Evolutionary conservation across 352 stramenopile species (phyloP).

Genomic region (Globisporangium acanthophoron): DNA sequence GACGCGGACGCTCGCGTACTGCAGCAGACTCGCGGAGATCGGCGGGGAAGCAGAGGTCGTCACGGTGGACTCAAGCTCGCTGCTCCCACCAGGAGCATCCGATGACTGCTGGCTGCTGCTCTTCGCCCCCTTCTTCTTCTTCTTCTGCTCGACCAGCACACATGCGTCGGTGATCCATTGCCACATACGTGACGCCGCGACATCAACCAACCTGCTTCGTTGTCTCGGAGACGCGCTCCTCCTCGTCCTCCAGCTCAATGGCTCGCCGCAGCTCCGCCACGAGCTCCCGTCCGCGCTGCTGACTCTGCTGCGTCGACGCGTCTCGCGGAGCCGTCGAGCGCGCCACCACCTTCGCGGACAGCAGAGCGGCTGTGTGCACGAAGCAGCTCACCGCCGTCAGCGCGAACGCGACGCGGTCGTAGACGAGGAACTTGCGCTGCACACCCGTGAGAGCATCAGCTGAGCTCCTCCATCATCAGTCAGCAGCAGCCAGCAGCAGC

Average conservation of each 20-base stretch:
- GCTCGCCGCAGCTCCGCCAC: conserved; percentile 9
- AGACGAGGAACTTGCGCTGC: conserved; percentile 23
- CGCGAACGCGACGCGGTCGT: conserved; percentile 25
- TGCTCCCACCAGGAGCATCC: background rate
- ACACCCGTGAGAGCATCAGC: background rate
- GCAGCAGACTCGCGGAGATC: conserved; percentile 2
- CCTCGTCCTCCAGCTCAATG: background rate
- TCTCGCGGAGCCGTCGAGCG: conserved; percentile 4
- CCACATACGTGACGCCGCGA: no score
- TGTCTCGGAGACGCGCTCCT: background rate
- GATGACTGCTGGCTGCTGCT: background rate
- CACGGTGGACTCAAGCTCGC: background rate
- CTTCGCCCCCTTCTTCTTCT: conserved; percentile 5
- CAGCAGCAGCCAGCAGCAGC: background rate
- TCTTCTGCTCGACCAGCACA: background rate
- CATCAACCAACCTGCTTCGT: background rate
- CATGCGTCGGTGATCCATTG: no score
- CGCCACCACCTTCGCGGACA: conserved; percentile 18
- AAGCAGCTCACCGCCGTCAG: conserved; percentile 24
- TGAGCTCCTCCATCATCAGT: background rate
- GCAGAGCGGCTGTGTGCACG: conserved; percentile 30
- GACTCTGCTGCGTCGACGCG: background rate
- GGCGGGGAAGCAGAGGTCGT: background rate
- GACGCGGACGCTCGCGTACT: conserved; percentile 21
- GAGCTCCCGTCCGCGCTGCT: conserved; percentile 1